Percentiles rank a stretch among this genome's conserved stretches.
These are phyloP conservation scores for Exophiala aquamarina DNA, from an alignment of 2,329 filamentous ascomycete genomes.

Conservation along the genomic window DNA sequence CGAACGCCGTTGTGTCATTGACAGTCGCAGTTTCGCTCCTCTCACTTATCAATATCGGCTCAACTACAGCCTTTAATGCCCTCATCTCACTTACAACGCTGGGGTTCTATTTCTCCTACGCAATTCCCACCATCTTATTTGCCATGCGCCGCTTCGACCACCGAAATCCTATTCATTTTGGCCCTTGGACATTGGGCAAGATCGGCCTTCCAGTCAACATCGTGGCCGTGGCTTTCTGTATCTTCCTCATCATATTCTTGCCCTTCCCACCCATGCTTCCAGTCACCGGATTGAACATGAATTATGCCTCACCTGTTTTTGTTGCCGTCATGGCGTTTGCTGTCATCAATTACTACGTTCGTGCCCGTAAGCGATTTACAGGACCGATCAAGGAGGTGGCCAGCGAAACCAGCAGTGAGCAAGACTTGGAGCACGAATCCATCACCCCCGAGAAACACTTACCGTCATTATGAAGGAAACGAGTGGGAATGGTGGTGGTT, in stretches of 20 bases:
- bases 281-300: constrained; percentile 42
- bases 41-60: constrained; percentile 32
- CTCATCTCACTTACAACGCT: constrained; percentile 34
- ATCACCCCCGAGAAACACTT: no score
- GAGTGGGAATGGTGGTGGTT: no score
- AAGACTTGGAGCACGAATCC: no score
- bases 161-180: constrained; percentile 18
- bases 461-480: no score
- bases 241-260: constrained; percentile 58
- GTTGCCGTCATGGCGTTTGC: constrained; percentile 45
- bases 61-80: constrained; percentile 30
- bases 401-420: no score
- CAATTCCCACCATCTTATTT: constrained; percentile 35
- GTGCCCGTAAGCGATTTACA: constrained; percentile 45
- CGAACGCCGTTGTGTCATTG: constrained; percentile 19
- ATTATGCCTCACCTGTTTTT: constrained; percentile 50
- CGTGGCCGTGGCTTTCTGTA: constrained; percentile 41
- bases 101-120: constrained; percentile 38
- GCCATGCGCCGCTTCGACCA: constrained; percentile 36
- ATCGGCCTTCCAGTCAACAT: neutral
- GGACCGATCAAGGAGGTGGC: constrained; percentile 36
- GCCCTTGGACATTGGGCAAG: neutral
- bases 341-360: constrained; percentile 47
- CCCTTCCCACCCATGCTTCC: constrained; percentile 47
- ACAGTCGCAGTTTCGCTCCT: constrained; percentile 21